phyloP scores from a whole-genome alignment of 2,329 filamentous ascomycete genomes.

The Cordyceps cateniannulata region DNA sequence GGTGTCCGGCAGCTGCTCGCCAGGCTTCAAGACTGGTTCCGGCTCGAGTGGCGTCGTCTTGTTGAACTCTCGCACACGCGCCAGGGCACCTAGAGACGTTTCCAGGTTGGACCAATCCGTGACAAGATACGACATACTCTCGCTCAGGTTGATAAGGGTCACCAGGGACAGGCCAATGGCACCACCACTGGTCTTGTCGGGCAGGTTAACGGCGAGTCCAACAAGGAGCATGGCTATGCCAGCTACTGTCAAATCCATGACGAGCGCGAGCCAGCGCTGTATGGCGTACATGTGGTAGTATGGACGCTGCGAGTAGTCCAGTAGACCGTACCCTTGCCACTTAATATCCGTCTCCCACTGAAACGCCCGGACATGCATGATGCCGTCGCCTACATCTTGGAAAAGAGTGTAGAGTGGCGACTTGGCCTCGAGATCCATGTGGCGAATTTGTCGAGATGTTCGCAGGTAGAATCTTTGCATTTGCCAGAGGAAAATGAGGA shows the following conservation, averaged over 20 bases:
- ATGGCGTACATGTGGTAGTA: conserved; percentile 48
- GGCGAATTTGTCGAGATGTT: conserved; percentile 30
- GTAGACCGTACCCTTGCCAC: conserved; percentile 35
- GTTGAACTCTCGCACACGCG: conserved; percentile 7
- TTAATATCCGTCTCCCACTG: conserved; percentile 41
- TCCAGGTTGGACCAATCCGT: conserved; percentile 10
- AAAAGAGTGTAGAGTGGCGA: conserved; percentile 29
- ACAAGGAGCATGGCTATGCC: conserved; percentile 35
- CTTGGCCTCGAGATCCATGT: conserved; percentile 31
- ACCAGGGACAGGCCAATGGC: conserved; percentile 10
- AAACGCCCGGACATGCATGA: conserved; percentile 46
- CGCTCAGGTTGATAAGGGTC: conserved; percentile 8
- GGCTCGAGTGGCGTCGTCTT: conserved; percentile 1
- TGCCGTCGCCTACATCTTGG: conserved; percentile 37
- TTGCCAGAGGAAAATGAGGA: conserved; percentile 20
- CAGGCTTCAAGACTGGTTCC: neutral
- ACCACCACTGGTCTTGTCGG: neutral
- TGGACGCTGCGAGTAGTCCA: conserved; percentile 47
- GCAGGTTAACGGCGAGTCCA: neutral
- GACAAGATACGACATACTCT: conserved; percentile 5
- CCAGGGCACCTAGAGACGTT: conserved; percentile 9
- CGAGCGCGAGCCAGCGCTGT: conserved; percentile 48
- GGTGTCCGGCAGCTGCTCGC: conserved; percentile 1
- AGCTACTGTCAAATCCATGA: conserved; percentile 40
- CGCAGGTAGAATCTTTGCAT: conserved; percentile 28